These are phyloP conservation scores for Fraxinus sp. DNA, from an alignment of 305 asterid genomes.

Conservation along the genomic window DNA sequence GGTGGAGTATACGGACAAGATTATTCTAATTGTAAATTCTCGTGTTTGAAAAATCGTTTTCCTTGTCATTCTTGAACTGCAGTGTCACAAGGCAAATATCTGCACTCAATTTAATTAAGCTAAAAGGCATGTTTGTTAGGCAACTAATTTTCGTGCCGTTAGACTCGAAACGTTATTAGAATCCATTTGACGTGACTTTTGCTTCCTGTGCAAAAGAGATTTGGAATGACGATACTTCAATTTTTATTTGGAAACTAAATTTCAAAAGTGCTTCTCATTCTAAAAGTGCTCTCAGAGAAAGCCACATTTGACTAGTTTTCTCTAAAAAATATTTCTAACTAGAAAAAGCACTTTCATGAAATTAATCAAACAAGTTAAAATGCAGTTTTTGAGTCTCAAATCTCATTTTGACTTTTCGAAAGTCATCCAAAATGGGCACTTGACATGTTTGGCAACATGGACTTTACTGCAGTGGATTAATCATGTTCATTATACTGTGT, in stretches of 20 bases:
- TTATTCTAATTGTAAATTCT: background rate
- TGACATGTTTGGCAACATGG: background rate
- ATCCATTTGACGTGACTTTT: too few species aligned
- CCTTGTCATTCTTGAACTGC: background rate
- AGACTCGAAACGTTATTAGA: background rate
- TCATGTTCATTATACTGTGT: background rate
- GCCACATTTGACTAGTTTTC: too few species aligned
- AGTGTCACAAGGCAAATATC: background rate
- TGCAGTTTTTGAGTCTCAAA: too few species aligned
- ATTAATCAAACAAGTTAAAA: too few species aligned
- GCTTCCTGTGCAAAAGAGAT: background rate
- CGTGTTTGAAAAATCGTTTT: background rate
- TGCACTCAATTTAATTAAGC: background rate
- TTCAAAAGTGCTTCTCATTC: background rate
- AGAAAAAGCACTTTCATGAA: too few species aligned
- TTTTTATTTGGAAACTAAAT: too few species aligned
- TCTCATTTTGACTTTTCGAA: too few species aligned
- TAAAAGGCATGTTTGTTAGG: background rate
- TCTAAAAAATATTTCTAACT: background rate
- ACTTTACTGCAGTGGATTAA: background rate
- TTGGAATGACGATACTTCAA: background rate
- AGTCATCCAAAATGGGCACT: background rate
- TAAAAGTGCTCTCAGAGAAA: too few species aligned
- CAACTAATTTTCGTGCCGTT: background rate
- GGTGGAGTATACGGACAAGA: conserved; percentile 27